These are phyloP conservation scores for Cladosporium phlei DNA, from an alignment of 2,329 filamentous ascomycete genomes.

Conservation along the genomic window DNA sequence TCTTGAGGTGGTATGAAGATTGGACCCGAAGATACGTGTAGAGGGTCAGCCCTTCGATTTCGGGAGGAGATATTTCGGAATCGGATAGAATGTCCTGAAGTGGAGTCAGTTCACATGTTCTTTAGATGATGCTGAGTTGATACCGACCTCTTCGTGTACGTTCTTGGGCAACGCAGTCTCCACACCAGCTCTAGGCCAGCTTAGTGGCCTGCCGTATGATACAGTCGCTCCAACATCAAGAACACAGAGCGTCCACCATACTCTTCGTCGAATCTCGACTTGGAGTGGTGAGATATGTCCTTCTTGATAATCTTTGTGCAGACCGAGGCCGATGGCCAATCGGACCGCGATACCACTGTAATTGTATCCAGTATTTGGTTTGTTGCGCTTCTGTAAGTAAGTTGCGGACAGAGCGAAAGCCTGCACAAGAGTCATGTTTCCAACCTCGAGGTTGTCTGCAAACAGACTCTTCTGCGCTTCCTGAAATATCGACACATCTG, in stretches of 20 bases:
- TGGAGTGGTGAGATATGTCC: constrained; percentile 6
- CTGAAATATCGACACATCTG: constrained; percentile 10
- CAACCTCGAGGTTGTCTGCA: constrained; percentile 7
- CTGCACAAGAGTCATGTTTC: constrained; percentile 15
- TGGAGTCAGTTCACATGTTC: not conserved
- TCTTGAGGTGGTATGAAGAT: constrained; percentile 6
- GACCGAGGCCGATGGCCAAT: constrained; percentile 47
- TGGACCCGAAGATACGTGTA: constrained; percentile 10
- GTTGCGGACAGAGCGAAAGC: constrained; percentile 33
- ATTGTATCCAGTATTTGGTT: constrained; percentile 50
- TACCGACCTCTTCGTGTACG: constrained; percentile 5
- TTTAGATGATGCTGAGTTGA: too few relatives aligned
- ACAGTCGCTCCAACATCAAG: constrained; percentile 6
- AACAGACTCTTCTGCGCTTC: constrained; percentile 10
- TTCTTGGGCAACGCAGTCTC: constrained; percentile 6
- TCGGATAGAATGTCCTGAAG: constrained; percentile 3
- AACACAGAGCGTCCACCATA: constrained; percentile 11
- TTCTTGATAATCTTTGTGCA: constrained; percentile 41
- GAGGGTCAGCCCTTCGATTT: constrained; percentile 3
- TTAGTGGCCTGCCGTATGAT: constrained; percentile 3
- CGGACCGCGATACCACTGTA: constrained; percentile 48
- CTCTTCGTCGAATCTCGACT: constrained; percentile 4
- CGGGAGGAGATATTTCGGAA: not conserved
- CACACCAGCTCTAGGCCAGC: constrained; percentile 4
- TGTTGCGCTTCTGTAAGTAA: constrained; percentile 49